Base-by-base conservation (phyloP, 768 basidiomycete species). In the Pleurotus cornucopiae region DNA sequence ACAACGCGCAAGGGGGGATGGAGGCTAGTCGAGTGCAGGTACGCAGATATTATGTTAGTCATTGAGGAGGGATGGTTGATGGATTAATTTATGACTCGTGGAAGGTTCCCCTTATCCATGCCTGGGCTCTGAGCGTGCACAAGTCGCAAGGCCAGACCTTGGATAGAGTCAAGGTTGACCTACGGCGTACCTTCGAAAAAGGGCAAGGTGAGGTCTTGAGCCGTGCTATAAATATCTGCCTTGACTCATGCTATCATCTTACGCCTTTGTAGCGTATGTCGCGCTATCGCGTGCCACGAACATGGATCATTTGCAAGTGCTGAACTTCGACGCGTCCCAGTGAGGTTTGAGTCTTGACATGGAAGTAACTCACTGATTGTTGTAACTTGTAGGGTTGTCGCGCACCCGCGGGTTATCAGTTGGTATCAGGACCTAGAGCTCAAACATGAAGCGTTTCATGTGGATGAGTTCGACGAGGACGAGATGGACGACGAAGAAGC, bases 61-160 rank as follows among this genome's bases (percentile, higher is more conserved):
- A 34, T 18, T 14, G 6, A 12, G 23, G 23, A 52, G 9, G 47
- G 20, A 45, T 34, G 21, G 37, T 43, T 40, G 4, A 20, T 57
- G 39, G 1, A 11, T 34, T 34, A 9, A 34, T 7, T 4, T 44
- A 38, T 41, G 25, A 12, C 37, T 44, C 49, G 44, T 45, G 58
- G 7, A 60, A 89, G 84, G 62, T 91, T 1, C 88, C 89, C 0
- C 68, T 95, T 3, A 88, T 91, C 48, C 77, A 93, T n/a, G 85
- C 93, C 0, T 94, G 91, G 89, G 91, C 92, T 0, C 75, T 94
- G 66, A 88, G 86, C 47, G 85, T 94, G 37, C 91, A 94, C 71
- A 95, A 95, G 66, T 88, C 87, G 4, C 94, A 96, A 66, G 94
- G 94, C 0, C 93, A 94, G 68, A 95, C 94, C 0, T 71, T 96